A percentile compares a stretch with the other conserved stretches of the same genome.
Conservation (phyloP, 345 rosid genomes). For the Bretschneidera sinensis region DNA sequence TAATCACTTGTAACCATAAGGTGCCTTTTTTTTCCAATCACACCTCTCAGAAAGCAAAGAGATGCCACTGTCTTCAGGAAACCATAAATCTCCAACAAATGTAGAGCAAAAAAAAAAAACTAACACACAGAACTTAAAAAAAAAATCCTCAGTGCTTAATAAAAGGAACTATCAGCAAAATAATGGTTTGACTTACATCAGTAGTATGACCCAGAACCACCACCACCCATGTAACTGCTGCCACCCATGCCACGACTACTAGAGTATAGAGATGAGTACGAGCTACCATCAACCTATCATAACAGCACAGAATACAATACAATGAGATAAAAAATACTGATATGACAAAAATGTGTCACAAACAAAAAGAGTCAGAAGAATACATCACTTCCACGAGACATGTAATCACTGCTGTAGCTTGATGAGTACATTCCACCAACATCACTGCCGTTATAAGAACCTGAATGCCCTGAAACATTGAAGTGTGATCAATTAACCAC, state of each 20-base stretch:
- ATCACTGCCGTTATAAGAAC: constrained; percentile 69
- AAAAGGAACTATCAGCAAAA: constrained; percentile 12
- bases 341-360: neutral
- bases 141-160: constrained; percentile 10
- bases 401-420: constrained; percentile 64
- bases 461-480: constrained; percentile 35
- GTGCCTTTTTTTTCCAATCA: constrained; percentile 23
- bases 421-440: constrained; percentile 77
- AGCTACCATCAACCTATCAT: constrained; percentile 78
- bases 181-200: constrained; percentile 44
- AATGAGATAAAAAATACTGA: too few species aligned
- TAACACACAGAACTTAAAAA: constrained; percentile 7
- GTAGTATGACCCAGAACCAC: constrained; percentile 92
- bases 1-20: constrained; percentile 47
- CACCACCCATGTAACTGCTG: constrained; percentile 64
- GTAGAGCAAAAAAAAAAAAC: too few species aligned
- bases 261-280: constrained; percentile 84
- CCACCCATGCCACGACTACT: constrained; percentile 74
- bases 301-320: neutral
- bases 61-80: constrained; percentile 27
- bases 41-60: constrained; percentile 28
- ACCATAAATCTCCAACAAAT: constrained; percentile 24
- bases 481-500: constrained; percentile 12
- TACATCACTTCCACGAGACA: constrained; percentile 79
- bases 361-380: constrained; percentile 12